Evolutionary conservation across 2,329 filamentous ascomycete species (phyloP), one percentile per base, ranked within the genome.

Genomic region (Dactylellina cionopaga): DNA sequence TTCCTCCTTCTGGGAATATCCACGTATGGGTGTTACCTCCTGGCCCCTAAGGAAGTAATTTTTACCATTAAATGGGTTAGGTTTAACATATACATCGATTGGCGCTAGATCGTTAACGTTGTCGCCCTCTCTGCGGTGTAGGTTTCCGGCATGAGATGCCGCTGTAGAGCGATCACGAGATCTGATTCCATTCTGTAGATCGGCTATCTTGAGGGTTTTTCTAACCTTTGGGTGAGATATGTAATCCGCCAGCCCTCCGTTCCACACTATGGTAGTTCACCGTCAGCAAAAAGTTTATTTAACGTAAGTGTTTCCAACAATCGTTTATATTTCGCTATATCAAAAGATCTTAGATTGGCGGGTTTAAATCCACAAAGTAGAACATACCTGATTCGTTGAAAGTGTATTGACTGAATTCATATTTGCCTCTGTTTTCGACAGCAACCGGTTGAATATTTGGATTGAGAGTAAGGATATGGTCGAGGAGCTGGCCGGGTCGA

Each of bases 381-480:
- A 44, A 59, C 66, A 9, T 54, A 71, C 66, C 46, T 1, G 58
- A 44, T 4, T 22, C 13, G 19, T 71, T 71, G 9, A 71, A 71
- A 5, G 43, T 58, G 35, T 51, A 71, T 7, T 29, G 58, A 35
- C 41, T 22, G 27, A 71, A 44, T 3, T 44, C 3, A 56, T 19
- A 37, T 3, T 39, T 33, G 0, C 46, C 51, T 13, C 15, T 37
- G 2, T 19, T 25, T 11, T 59, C 41, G 7, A 41, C 43, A 0
- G n/a, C 4, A 3, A 24, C 29, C 25, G 66, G 66, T 46, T 59
- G 58, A 2, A 71, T 24, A 2, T 27, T 25, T 10, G 66, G 66
- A n/a, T 64, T 49, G 5, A 35, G 35, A 7, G 47, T 51, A 11
- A 44, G 19, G 5, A 71, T 47, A 47, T 71, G 66, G 3, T 58